Base-by-base conservation (phyloP, 2,329 filamentous ascomycete genomes). In the Madurella fahalii region DNA sequence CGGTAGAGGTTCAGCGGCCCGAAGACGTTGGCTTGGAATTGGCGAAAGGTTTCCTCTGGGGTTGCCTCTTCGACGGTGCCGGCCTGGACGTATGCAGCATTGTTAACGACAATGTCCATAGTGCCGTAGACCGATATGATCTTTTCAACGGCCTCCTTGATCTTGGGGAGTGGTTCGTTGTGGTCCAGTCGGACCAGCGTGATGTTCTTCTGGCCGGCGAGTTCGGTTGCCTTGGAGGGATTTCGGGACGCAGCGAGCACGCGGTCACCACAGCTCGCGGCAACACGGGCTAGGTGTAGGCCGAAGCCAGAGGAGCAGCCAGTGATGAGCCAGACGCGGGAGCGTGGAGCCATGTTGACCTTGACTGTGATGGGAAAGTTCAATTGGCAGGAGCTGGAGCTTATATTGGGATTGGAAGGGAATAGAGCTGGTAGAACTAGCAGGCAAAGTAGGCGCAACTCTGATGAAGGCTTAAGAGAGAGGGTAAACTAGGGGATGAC, bases 261-360 rank as follows among this genome's bases (percentile, higher is more conserved):
- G 18, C 17, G 47, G 55, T 62, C 58, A 17, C 60, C 60, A 2
- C 57, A 52, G 20, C 52, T 17, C 2, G 49, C 40, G 20, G 53
- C 47, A 5, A 46, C 15, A 12, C 25, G 34, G 20, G 51, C 55
- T 15, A 62, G 47, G 9, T 52, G 31, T n/a, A 52, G 44, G 31
- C 58, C 57, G 20, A 62, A 48, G 50, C 60, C 57, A n/a, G 51
- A 58, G 34, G 60, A 58, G 41, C 54, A 49, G 34, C 60, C 57
- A 17, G 60, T 60, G 39, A 61, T 53, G 42, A 60, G 57, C 57
- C 55, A 61, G 57, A 52, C 52, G 11, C 46, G 56, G 1, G 42
- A 39, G 20, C 17, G 34, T 11, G 47, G 44, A n/a, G 52, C 52
- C 52, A 57, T 54, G 43, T 46, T 34, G 30, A 41, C 8, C 40